Conservation (phyloP, 306 rosid species). For the Erythrophleum fordii region DNA sequence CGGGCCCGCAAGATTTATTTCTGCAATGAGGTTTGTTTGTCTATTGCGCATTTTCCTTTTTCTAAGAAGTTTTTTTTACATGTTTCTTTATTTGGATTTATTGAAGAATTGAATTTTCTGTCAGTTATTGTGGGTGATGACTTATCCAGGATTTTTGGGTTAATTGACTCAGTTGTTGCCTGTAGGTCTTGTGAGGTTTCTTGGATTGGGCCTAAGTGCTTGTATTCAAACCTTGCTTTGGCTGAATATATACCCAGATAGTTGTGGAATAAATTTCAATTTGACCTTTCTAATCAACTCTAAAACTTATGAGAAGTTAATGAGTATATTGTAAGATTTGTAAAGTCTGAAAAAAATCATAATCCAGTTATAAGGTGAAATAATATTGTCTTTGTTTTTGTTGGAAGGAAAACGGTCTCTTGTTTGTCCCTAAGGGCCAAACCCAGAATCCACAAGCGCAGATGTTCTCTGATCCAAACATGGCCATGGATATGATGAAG, state of each 20-base stretch:
- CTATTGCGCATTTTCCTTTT: not conserved
- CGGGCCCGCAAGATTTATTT: slow-evolving; percentile 81
- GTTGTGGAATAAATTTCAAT: slow-evolving; percentile 16
- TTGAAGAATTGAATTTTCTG: slow-evolving; percentile 19
- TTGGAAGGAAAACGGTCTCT: slow-evolving; percentile 84
- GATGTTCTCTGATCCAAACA: slow-evolving; percentile 98
- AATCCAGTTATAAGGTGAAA: slow-evolving; percentile 18
- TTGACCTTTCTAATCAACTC: not conserved
- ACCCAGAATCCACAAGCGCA: slow-evolving; percentile 89
- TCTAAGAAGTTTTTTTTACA: not conserved
- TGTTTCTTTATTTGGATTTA: slow-evolving; percentile 11
- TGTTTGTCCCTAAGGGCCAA: slow-evolving; percentile 94
- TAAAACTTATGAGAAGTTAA: slow-evolving; percentile 19
- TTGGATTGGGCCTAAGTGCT: slow-evolving; percentile 1
- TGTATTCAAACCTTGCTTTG: slow-evolving; percentile 9
- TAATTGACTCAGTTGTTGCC: not conserved
- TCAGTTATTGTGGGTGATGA: slow-evolving; percentile 8
- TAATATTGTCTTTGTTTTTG: slow-evolving; percentile 25
- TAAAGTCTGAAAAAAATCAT: slow-evolving; percentile 17
- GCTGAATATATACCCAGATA: not conserved
- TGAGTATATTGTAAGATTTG: slow-evolving; percentile 7
- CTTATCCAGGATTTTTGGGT: not conserved
- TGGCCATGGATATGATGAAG: slow-evolving; percentile 99
- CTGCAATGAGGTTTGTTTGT: slow-evolving; percentile 75
- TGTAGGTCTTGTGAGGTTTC: not conserved